These are phyloP conservation scores for Wickerhamomyces rabaulensis DNA, from an alignment of 805 yeast species.

Conservation along the genomic window DNA sequence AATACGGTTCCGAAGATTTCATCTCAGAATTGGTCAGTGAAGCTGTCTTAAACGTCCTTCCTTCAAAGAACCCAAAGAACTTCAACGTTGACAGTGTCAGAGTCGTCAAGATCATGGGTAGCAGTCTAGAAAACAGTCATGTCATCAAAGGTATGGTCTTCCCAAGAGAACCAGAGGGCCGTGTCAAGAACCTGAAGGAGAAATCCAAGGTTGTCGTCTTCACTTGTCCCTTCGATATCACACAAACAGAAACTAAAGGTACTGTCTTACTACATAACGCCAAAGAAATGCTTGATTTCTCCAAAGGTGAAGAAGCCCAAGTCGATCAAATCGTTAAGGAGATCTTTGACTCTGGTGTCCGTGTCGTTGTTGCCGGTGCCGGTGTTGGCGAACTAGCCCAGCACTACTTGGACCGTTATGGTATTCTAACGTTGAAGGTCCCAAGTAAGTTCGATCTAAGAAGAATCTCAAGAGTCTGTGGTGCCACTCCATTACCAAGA, in stretches of 20 bases:
- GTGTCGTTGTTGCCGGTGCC: constrained; percentile 91
- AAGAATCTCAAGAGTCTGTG: constrained; percentile 92
- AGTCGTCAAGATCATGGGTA: constrained; percentile 96
- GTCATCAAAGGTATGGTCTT: constrained; percentile 97
- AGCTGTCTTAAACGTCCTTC: constrained; percentile 75
- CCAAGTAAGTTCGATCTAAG: constrained; percentile 93
- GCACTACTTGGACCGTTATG: constrained; percentile 86
- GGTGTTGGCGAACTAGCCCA: constrained; percentile 89
- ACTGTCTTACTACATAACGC: constrained; percentile 95
- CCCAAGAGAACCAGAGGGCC: constrained; percentile 96
- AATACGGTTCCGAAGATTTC: constrained; percentile 80
- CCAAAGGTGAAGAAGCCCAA: constrained; percentile 94
- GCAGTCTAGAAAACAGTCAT: constrained; percentile 63
- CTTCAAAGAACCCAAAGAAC: constrained; percentile 51
- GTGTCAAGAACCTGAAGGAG: constrained; percentile 53
- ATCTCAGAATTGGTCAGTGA: constrained; percentile 76
- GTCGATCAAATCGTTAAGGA: constrained; percentile 81
- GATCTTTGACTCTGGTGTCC: constrained; percentile 76
- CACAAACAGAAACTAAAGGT: constrained; percentile 97
- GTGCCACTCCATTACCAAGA: constrained; percentile 93
- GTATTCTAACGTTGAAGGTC: constrained; percentile 79
- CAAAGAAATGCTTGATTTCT: constrained; percentile 91
- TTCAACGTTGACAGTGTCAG: constrained; percentile 93
- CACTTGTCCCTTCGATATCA: constrained; percentile 91
- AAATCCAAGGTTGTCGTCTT: constrained; percentile 86